Percentiles rank a stretch among this genome's conserved stretches.
phyloP scores from a whole-genome alignment of 257 asterid genomes.

The Salvia hispanica region DNA sequence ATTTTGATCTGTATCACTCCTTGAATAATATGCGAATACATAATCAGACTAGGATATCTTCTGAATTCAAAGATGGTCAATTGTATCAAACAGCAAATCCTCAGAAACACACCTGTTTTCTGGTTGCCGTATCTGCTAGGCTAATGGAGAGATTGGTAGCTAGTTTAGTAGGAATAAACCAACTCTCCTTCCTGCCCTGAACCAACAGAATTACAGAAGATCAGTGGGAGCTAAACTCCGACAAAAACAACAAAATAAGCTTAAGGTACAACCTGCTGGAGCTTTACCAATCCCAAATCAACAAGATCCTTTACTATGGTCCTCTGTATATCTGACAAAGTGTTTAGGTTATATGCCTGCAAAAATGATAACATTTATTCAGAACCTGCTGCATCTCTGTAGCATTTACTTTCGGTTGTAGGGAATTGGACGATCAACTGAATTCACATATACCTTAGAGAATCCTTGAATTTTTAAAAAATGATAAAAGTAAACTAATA shows the following conservation, averaged over 20 bases:
- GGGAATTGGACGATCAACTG: conserved; percentile 17
- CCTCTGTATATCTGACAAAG: conserved; percentile 71
- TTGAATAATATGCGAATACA: neutral
- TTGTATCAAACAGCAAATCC: conserved; percentile 14
- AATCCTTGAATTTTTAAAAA: conserved; percentile 5
- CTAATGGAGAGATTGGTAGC: conserved; percentile 96
- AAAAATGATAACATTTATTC: conserved; percentile 38
- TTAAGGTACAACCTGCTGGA: conserved; percentile 77
- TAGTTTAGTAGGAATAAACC: conserved; percentile 95
- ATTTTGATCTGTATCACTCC: conserved; percentile 1
- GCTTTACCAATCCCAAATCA: conserved; percentile 91
- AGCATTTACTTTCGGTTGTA: conserved; percentile 18
- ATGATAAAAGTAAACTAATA: neutral
- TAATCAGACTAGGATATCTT: conserved; percentile 12
- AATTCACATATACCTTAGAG: neutral
- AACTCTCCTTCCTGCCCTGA: conserved; percentile 90
- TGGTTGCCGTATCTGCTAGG: conserved; percentile 83
- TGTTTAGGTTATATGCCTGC: conserved; percentile 85
- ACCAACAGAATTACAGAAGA: conserved; percentile 33
- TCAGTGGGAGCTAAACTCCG: conserved; percentile 21
- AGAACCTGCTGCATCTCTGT: conserved; percentile 27
- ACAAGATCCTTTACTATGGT: conserved; percentile 78
- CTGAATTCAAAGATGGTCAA: conserved; percentile 12
- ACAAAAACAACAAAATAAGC: conserved; percentile 9
- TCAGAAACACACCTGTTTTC: conserved; percentile 68